Base-by-base conservation (phyloP, 768 basidiomycete species). In the Phaffia tasmanica region DNA sequence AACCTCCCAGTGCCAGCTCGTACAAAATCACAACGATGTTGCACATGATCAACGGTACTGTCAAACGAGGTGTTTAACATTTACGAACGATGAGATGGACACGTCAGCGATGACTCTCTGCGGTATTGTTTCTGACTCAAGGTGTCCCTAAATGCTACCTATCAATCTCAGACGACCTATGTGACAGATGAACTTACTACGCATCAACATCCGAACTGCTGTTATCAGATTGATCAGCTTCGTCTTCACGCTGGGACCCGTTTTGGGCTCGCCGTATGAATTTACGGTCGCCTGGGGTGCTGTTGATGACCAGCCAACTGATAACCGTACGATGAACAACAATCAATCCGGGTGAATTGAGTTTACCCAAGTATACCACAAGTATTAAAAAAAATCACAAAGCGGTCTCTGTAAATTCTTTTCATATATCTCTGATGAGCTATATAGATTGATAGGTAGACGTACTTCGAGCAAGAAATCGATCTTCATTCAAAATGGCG, bases 131-230 rank as follows among this genome's bases (percentile, higher is more conserved):
- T 16, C 47, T 8, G 23, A 19, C 32, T 55, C 16, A 3, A 23
- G 46, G 27, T n/a, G n/a, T n/a, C n/a, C n/a, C n/a, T n/a, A n/a
- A n/a, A 30, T n/a, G 46, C 32, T 11, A 16, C 9, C 14, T 6
- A 49, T 58, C 27, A 18, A 7, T 50, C 29, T 16, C 29, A 5
- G 21, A 14, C 27, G 32, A n/a, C 32, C 49, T 57, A 30, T 32
- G 53, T 15, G 6, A 27, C 21, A 63, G 35, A 14, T 11, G 48
- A 11, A 75, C 93, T 80, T 76, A 99, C 94, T 91, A 77, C 94
- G 84, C 89, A 98, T 89, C 72, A 99, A 81, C 56, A 94, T 98
- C 78, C 94, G 82, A 68, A 97, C 91, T 48, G 94, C 94, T 72
- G 87, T 84, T 70, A 97, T 95, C 72, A 99, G 83, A 79, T 89